A percentile compares a stretch with the other conserved stretches of the same genome.
Conservation (phyloP, 352 stramenopile species). For the Pythium myriotylum region DNA sequence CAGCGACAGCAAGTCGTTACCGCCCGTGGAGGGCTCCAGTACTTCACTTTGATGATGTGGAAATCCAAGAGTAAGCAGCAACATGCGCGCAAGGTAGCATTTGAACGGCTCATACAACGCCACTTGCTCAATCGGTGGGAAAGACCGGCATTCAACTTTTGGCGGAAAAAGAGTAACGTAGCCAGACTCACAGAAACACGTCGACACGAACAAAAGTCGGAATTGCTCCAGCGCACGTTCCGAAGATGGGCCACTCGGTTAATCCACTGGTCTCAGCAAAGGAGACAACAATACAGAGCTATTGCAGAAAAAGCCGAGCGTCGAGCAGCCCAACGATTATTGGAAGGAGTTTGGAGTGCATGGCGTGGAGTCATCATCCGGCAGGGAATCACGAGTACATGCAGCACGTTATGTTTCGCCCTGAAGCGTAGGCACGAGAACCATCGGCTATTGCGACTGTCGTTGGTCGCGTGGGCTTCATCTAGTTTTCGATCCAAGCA, state of each 20-base stretch:
- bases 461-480: no score
- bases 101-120: background rate
- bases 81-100: background rate
- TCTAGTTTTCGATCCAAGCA: no score
- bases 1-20: background rate
- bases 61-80: background rate
- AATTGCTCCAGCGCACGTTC: conserved; percentile 5
- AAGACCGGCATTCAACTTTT: conserved; percentile 13
- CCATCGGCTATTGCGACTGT: no score
- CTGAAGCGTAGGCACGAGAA: no score
- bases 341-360: background rate
- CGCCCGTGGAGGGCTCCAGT: conserved; percentile 3
- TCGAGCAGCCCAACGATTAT: background rate
- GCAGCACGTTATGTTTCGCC: no score
- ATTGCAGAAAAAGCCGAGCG: background rate
- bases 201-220: background rate
- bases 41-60: conserved; percentile 9
- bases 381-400: background rate
- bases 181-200: background rate
- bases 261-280: background rate
- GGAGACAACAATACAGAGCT: background rate
- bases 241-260: conserved; percentile 3
- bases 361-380: background rate
- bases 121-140: conserved; percentile 4
- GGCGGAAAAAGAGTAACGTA: conserved; percentile 1